These are phyloP conservation scores for Dactylellina sp. DNA, from an alignment of 2,329 filamentous ascomycete genomes.

Conservation along the genomic window DNA sequence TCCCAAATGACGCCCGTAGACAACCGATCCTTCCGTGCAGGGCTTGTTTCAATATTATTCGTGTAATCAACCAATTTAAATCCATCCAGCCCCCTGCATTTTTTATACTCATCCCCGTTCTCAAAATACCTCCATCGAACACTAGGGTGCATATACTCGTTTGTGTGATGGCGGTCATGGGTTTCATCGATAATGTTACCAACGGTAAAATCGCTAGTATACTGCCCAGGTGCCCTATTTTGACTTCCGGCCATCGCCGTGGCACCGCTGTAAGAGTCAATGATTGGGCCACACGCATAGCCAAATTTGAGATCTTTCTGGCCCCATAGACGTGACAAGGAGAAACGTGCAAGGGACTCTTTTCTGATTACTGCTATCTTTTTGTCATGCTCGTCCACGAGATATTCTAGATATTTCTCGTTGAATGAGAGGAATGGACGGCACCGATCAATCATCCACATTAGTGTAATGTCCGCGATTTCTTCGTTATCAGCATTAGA, in stretches of 20 bases:
- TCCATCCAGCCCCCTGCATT: constrained; percentile 39
- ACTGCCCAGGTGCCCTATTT: constrained; percentile 47
- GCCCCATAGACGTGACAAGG: constrained; percentile 28
- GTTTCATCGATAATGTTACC: constrained; percentile 51
- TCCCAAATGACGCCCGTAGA: constrained; percentile 46
- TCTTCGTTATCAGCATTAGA: constrained; percentile 56
- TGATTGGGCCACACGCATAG: constrained; percentile 44
- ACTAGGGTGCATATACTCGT: constrained; percentile 52
- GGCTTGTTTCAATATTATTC: constrained; percentile 20
- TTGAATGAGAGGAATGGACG: constrained; percentile 59
- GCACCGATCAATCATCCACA: constrained; percentile 64
- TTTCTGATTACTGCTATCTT: constrained; percentile 45
- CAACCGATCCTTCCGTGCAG: constrained; percentile 27
- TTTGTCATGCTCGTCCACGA: constrained; percentile 36
- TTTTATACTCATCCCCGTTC: constrained; percentile 51
- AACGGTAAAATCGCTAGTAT: constrained; percentile 43
- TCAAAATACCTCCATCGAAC: constrained; percentile 55
- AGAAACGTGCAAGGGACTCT: constrained; percentile 21
- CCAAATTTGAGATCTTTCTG: constrained; percentile 47
- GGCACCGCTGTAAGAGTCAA: constrained; percentile 38
- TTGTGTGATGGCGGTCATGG: constrained; percentile 38
- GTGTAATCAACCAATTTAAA: constrained; percentile 51
- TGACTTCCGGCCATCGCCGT: constrained; percentile 45
- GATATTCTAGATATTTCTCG: constrained; percentile 55
- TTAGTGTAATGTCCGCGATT: constrained; percentile 63